Percentiles rank a stretch among this genome's conserved stretches.
phyloP scores from a whole-genome alignment of 1,139 yeast species.

The Yamadazyma buinensis region DNA sequence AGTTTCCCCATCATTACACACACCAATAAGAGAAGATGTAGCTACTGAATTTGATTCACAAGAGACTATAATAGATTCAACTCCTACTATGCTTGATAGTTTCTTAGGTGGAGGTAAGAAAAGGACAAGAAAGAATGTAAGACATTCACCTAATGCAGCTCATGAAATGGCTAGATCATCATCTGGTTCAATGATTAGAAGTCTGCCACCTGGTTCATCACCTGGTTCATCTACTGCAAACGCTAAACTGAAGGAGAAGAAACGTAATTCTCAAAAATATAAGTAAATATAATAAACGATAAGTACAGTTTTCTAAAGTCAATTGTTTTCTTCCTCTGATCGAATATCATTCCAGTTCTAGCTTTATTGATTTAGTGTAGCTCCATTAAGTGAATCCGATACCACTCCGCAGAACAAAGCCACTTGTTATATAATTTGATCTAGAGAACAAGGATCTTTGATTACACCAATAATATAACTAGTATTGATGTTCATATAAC shows the following conservation, averaged over 20 bases:
- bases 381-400: no score
- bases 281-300: no score
- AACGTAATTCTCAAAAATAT: conserved; percentile 19
- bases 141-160: conserved; percentile 7
- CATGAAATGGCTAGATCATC: conserved; percentile 6
- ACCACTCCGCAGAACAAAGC: no score
- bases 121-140: conserved; percentile 20
- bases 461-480: no score
- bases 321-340: no score
- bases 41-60: conserved; percentile 6
- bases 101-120: conserved; percentile 25
- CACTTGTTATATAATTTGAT: no score
- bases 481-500: no score
- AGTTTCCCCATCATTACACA: conserved; percentile 7
- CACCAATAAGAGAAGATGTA: conserved; percentile 4
- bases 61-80: conserved; percentile 6
- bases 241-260: conserved; percentile 15
- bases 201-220: conserved; percentile 10
- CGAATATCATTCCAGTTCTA: no score
- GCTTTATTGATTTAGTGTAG: no score
- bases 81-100: conserved; percentile 23
- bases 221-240: conserved; percentile 11
- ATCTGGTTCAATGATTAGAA: conserved; percentile 4
- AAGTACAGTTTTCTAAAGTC: no score
- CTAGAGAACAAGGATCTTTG: no score